These are phyloP conservation scores for Colletotrichum falcatum DNA, from an alignment of 2,329 filamentous ascomycete species.

Conservation along the genomic window DNA sequence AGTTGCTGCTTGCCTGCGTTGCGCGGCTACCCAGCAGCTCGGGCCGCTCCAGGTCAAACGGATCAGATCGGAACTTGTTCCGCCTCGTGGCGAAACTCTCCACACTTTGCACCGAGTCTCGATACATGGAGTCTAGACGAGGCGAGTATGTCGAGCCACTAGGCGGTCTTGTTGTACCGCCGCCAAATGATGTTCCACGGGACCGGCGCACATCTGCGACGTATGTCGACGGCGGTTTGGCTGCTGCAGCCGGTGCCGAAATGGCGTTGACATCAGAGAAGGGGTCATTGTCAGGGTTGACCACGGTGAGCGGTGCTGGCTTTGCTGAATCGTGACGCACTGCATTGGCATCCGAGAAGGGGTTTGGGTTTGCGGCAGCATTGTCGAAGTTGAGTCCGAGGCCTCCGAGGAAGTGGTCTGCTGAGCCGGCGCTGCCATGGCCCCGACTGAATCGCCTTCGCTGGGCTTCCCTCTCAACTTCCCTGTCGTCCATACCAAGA, in stretches of 20 bases:
- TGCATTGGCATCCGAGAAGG: constrained; percentile 63
- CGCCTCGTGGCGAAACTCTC: constrained; percentile 60
- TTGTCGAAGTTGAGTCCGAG: constrained; percentile 54
- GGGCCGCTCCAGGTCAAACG: constrained; percentile 72
- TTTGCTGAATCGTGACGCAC: constrained; percentile 54
- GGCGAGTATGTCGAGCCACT: constrained; percentile 43
- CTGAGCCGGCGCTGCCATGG: constrained; percentile 50
- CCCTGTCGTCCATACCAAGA: constrained; percentile 56
- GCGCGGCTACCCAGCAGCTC: constrained; percentile 54
- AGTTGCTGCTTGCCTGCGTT: constrained; percentile 49
- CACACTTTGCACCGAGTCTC: constrained; percentile 55
- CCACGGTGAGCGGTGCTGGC: constrained; percentile 51
- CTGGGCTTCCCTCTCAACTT: constrained; percentile 54
- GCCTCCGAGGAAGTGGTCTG: constrained; percentile 55
- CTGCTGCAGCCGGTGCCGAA: constrained; percentile 43
- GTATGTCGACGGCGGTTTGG: constrained; percentile 56
- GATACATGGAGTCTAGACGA: constrained; percentile 55
- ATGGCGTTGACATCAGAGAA: constrained; percentile 64
- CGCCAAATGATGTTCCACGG: constrained; percentile 58
- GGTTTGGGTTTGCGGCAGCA: constrained; percentile 54
- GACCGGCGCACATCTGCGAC: constrained; percentile 62
- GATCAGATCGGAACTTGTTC: constrained; percentile 72
- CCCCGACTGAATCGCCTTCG: constrained; percentile 49
- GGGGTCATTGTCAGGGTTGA: constrained; percentile 52
- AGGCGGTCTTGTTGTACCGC: constrained; percentile 44